Conservation (phyloP, 73 alveolate genomes). For the Diophrys sp. region DNA sequence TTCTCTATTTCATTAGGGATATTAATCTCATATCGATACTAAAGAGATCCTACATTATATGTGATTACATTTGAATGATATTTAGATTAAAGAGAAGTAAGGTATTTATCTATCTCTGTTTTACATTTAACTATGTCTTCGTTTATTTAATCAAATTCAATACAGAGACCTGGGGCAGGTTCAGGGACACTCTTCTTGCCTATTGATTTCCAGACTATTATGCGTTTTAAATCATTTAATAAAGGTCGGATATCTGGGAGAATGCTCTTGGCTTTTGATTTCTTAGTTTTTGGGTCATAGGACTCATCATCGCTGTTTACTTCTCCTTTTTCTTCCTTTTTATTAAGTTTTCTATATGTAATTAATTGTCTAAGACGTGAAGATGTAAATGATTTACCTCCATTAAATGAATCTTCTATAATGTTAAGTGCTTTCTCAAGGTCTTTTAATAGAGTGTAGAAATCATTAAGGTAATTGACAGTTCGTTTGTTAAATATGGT, state of each 20-base stretch:
- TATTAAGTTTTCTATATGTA: not conserved
- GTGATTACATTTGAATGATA: not conserved
- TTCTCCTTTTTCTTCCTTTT: not conserved
- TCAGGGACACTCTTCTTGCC: conserved; percentile 39
- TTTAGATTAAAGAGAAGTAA: not conserved
- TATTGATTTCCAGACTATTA: conserved; percentile 38
- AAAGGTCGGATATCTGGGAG: conserved; percentile 26
- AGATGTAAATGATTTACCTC: not conserved
- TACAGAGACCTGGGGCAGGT: conserved; percentile 41
- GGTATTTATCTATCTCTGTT: conserved; percentile 13
- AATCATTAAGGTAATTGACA: conserved; percentile 4
- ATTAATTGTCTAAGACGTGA: not conserved
- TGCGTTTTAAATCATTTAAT: conserved; percentile 9
- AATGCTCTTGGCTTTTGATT: not conserved
- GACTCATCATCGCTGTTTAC: not conserved
- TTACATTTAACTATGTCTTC: conserved; percentile 28
- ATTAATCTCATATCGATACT: conserved; percentile 11
- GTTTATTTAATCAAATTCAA: conserved; percentile 29
- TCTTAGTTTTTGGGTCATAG: not conserved
- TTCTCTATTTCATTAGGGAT: conserved; percentile 2
- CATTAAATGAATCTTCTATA: conserved; percentile 1
- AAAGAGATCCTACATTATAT: not conserved
- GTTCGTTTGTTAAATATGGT: not conserved
- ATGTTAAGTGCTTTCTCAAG: no score
- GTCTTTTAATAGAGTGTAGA: not conserved